phyloP scores from a whole-genome alignment of 768 basidiomycete genomes.

The Amanita polypyramis region DNA sequence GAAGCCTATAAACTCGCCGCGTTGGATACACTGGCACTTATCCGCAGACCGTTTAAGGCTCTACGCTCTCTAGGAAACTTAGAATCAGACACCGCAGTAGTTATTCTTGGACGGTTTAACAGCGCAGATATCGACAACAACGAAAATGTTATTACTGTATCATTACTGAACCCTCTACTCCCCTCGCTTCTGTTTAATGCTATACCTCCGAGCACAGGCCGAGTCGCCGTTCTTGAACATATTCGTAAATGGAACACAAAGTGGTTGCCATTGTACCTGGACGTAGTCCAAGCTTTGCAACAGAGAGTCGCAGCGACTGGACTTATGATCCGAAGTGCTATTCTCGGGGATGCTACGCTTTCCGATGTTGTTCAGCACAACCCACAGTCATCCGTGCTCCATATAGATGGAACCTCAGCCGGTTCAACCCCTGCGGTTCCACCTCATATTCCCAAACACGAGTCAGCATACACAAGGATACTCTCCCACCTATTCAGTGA shows the following conservation, averaged over 20 bases:
- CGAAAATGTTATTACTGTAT: constrained; percentile 52
- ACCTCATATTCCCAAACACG: constrained; percentile 80
- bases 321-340: constrained; percentile 48
- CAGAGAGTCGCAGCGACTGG: constrained; percentile 35
- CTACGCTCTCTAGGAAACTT: constrained; percentile 39
- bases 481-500: constrained; percentile 71
- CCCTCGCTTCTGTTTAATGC: constrained; percentile 41
- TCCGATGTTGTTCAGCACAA: constrained; percentile 25
- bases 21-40: constrained; percentile 49
- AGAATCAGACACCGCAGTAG: constrained; percentile 55
- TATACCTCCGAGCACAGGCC: constrained; percentile 53
- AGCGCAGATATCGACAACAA: constrained; percentile 32
- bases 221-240: constrained; percentile 79
- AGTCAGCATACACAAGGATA: constrained; percentile 85
- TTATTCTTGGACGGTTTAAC: constrained; percentile 52
- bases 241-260: constrained; percentile 65
- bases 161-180: constrained; percentile 66
- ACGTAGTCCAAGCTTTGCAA: constrained; percentile 66
- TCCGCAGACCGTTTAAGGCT: constrained; percentile 52
- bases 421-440: constrained; percentile 9
- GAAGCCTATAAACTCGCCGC: constrained; percentile 61
- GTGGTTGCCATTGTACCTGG: constrained; percentile 84
- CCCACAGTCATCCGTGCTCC: constrained; percentile 37
- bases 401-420: constrained; percentile 16
- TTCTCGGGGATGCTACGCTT: constrained; percentile 38